These are phyloP conservation scores for Mikania micrantha DNA, from an alignment of 129 eudicot species.

Conservation along the genomic window DNA sequence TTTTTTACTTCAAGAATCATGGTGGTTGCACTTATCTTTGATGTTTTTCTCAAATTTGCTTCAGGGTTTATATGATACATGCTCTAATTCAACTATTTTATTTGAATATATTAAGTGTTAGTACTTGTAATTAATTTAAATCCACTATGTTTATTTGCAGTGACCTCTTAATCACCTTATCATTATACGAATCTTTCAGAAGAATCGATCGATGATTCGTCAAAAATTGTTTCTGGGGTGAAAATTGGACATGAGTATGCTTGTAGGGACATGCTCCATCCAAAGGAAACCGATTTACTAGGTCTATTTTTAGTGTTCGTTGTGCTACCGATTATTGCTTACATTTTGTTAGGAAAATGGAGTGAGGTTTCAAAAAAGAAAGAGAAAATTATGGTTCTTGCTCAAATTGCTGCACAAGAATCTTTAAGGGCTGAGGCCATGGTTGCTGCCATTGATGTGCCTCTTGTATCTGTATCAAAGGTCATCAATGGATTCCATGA, in stretches of 20 bases:
- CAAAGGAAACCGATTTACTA: constrained; percentile 73
- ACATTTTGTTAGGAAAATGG: constrained; percentile 86
- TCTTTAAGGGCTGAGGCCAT: constrained; percentile 42
- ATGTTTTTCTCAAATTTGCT: background rate
- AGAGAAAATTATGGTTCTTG: constrained; percentile 50
- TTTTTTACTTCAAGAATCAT: constrained; percentile 13
- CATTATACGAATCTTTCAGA: background rate
- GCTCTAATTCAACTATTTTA: background rate
- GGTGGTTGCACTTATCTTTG: background rate
- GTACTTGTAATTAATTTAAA: background rate
- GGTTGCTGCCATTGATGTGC: constrained; percentile 49
- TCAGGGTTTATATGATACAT: constrained; percentile 1
- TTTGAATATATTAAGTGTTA: background rate
- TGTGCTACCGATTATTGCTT: constrained; percentile 76
- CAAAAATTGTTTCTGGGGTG: constrained; percentile 20
- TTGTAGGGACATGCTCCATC: constrained; percentile 82
- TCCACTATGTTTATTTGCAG: constrained; percentile 9
- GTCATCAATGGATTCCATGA: constrained; percentile 43
- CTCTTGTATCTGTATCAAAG: constrained; percentile 40
- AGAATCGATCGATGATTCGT: constrained; percentile 4
- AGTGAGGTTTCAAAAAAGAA: constrained; percentile 65
- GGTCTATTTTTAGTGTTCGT: constrained; percentile 65
- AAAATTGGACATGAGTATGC: constrained; percentile 78
- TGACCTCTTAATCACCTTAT: too few species aligned
- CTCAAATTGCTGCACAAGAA: constrained; percentile 55